Evolutionary conservation across 139 green algal genomes (phyloP), one percentile per base, ranked within the genome.

Genomic region (Chlorella sp.): DNA sequence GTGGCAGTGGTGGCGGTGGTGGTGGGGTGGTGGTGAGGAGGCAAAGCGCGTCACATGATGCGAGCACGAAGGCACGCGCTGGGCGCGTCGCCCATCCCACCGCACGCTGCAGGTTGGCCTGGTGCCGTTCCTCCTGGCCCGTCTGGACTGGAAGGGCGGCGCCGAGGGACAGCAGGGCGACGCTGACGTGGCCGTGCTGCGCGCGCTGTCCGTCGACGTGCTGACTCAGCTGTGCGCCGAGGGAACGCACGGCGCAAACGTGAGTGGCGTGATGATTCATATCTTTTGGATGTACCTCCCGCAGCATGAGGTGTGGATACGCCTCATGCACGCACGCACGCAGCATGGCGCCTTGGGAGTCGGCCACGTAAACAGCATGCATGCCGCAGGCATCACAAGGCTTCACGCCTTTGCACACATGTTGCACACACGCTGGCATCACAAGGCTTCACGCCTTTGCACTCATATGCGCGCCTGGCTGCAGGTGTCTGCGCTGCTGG

Each of bases 181-280:
- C 0, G 67, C 14, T 3, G 72, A 34, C 17, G 80, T 80, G 49
- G 83, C 80, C 3, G 87, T 95, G 60, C 76, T 90, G 74, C 72
- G 91, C 0, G 85, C 91, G 24, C 74, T 95, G 61, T 88, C 79
- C 49, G 90, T 97, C 31, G 91, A 95, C 20, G 76, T 97, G 69
- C 74, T 97, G 60, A 85, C 88, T 32, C 69, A 90, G 61, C 73
- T 97, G 73, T 66, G 81, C 6, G 69, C 76, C 27, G 81, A 88
- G 0, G 88, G 91, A 0, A 60, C 69, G 0, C 72, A 92, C 24
- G 69, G 50, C 1, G n/a, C 23, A n/a, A 67, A 78, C 65, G 75
- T 78, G 60, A 26, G n/a, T n/a, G n/a, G n/a, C n/a, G n/a, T n/a
- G n/a, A n/a, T n/a, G n/a, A n/a, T n/a, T n/a, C n/a, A n/a, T n/a